These are phyloP conservation scores for Aciculoconidium aculeatum DNA, from an alignment of 805 yeast species.

Conservation along the genomic window DNA sequence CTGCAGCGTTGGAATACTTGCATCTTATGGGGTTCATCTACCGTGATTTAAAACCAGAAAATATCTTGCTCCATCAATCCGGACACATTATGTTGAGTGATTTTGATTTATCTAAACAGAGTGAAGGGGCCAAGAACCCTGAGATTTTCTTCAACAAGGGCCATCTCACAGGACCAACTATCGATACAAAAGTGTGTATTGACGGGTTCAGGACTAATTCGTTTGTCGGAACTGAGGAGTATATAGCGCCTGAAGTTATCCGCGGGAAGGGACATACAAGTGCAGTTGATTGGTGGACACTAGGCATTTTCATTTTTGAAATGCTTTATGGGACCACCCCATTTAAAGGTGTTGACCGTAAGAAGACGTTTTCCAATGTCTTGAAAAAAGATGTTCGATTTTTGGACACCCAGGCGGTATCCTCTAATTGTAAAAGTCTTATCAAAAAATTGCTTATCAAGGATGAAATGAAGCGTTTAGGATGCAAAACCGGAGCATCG, in stretches of 20 bases:
- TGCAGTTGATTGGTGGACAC: slow-evolving; percentile 99
- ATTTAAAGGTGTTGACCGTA: slow-evolving; percentile 85
- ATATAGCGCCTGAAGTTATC: slow-evolving; percentile 97
- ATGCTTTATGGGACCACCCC: slow-evolving; percentile 97
- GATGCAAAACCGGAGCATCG: slow-evolving; percentile 91
- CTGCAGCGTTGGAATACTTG: slow-evolving; percentile 92
- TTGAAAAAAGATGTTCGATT: slow-evolving; percentile 79
- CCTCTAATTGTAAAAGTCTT: slow-evolving; percentile 72
- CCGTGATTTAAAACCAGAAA: slow-evolving; percentile 95
- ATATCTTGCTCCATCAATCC: slow-evolving; percentile 86
- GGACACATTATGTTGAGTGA: slow-evolving; percentile 98
- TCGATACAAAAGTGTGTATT: slow-evolving; percentile 92
- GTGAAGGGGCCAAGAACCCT: slow-evolving; percentile 72
- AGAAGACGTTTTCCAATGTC: slow-evolving; percentile 83
- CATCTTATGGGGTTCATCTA: slow-evolving; percentile 97
- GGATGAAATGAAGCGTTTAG: slow-evolving; percentile 83
- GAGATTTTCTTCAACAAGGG: slow-evolving; percentile 43
- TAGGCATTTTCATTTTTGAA: slow-evolving; percentile 88
- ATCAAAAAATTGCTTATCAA: slow-evolving; percentile 79
- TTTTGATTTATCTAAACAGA: slow-evolving; percentile 90
- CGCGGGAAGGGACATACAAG: slow-evolving; percentile 96
- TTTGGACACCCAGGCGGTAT: slow-evolving; percentile 58
- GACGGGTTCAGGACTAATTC: slow-evolving; percentile 97
- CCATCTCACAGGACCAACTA: slow-evolving; percentile 41
- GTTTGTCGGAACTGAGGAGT: slow-evolving; percentile 98